A percentile compares a stretch with the other conserved stretches of the same genome.
phyloP scores from a whole-genome alignment of 2,329 filamentous ascomycete genomes.

The Trichoderma aggressivum region DNA sequence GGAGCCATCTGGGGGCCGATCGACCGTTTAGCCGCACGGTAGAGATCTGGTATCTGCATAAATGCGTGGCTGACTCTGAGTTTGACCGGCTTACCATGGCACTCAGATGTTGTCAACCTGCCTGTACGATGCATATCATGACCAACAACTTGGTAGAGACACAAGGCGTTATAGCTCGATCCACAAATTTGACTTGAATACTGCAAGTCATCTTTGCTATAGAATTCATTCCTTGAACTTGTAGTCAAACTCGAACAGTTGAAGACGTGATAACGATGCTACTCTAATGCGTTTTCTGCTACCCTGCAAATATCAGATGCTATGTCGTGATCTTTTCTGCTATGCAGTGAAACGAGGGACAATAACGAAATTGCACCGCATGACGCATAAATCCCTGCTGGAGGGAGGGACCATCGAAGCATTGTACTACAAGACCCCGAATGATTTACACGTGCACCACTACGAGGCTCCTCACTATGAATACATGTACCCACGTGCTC shows the following conservation, averaged over 20 bases:
- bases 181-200: not conserved
- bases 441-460: not conserved
- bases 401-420: not conserved
- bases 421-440: not conserved
- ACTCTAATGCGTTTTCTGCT: not conserved
- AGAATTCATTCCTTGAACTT: too few relatives aligned
- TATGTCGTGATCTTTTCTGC: not conserved
- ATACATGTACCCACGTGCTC: not conserved
- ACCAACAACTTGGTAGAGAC: not conserved
- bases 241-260: not conserved
- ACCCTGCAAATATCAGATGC: not conserved
- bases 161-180: not conserved
- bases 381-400: not conserved
- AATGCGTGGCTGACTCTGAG: not conserved
- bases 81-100: not conserved
- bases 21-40: not conserved
- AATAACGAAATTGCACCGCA: not conserved
- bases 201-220: not conserved
- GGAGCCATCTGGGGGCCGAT: not conserved
- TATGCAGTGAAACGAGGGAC: not conserved
- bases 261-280: not conserved
- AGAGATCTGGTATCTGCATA: not conserved
- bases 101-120: not conserved
- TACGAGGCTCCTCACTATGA: too few relatives aligned
- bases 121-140: not conserved